A percentile compares a stretch with the other conserved stretches of the same genome.
Evolutionary conservation across 208 protist species (phyloP).

Genomic region (Leishmania arabica): DNA sequence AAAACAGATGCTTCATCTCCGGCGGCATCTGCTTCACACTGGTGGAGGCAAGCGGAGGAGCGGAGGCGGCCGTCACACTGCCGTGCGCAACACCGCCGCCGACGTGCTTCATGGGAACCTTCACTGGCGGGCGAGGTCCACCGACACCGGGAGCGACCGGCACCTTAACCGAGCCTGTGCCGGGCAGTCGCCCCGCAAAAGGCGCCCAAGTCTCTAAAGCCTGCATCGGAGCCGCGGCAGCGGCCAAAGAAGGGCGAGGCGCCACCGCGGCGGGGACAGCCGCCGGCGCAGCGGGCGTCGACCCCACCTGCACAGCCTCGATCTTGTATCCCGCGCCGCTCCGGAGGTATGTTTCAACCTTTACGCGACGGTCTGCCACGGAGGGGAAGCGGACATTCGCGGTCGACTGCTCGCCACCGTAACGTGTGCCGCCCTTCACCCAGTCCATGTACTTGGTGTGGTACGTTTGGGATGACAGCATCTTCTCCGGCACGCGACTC

Average conservation of each 20-base stretch:
- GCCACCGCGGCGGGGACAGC: background rate
- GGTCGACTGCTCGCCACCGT: slow-evolving; percentile 58
- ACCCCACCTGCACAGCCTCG: slow-evolving; percentile 52
- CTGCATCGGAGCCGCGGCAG: slow-evolving; percentile 7
- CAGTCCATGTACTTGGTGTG: slow-evolving; percentile 88
- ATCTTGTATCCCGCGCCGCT: slow-evolving; percentile 57
- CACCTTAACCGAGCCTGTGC: slow-evolving; percentile 18
- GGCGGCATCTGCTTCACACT: slow-evolving; percentile 57
- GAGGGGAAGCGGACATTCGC: slow-evolving; percentile 87
- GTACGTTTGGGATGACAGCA: slow-evolving; percentile 72
- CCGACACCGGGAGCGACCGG: slow-evolving; percentile 18
- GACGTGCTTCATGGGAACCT: slow-evolving; percentile 29
- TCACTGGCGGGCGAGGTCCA: slow-evolving; percentile 26
- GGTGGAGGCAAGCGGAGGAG: slow-evolving; percentile 25
- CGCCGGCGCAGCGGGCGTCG: slow-evolving; percentile 13
- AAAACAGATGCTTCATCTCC: slow-evolving; percentile 74
- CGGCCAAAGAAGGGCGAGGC: slow-evolving; percentile 5
- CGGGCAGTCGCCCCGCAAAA: slow-evolving; percentile 29
- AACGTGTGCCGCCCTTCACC: slow-evolving; percentile 88
- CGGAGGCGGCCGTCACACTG: slow-evolving; percentile 10
- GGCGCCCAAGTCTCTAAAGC: slow-evolving; percentile 15
- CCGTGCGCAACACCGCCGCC: slow-evolving; percentile 17
- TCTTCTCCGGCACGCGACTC: slow-evolving; percentile 52
- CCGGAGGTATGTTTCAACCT: slow-evolving; percentile 76
- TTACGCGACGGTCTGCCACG: slow-evolving; percentile 67